Evolutionary conservation across 2,329 filamentous ascomycete genomes (phyloP).

Genomic region (Alternaria panax): DNA sequence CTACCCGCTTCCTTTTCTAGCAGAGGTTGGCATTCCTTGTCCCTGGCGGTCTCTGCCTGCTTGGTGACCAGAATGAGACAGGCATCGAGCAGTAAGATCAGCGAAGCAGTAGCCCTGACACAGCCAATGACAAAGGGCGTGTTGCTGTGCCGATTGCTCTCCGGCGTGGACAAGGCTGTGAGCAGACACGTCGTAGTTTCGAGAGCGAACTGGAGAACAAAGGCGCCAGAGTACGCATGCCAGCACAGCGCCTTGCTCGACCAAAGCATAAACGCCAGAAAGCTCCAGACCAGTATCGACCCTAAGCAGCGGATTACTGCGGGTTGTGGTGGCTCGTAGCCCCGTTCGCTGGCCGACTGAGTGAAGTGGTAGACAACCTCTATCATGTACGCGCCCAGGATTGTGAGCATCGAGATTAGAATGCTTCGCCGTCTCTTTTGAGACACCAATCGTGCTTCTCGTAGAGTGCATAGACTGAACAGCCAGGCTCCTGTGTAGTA

Average conservation of each 20-base stretch:
- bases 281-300: conserved; percentile 46
- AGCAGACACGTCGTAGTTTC: conserved; percentile 42
- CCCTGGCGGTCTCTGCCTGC: conserved; percentile 48
- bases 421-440: conserved; percentile 32
- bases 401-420: conserved; percentile 19
- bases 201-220: conserved; percentile 43
- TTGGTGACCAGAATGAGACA: conserved; percentile 39
- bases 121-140: conserved; percentile 34
- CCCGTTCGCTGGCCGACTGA: conserved; percentile 34
- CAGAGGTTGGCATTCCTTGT: conserved; percentile 67
- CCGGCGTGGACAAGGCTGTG: conserved; percentile 26
- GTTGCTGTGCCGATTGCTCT: conserved; percentile 23
- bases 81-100: conserved; percentile 37
- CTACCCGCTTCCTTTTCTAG: conserved; percentile 56
- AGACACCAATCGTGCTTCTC: conserved; percentile 37
- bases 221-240: conserved; percentile 47
- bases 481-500: conserved; percentile 39
- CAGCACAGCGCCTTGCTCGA: conserved; percentile 35
- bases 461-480: conserved; percentile 41
- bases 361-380: conserved; percentile 47
- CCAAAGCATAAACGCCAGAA: conserved; percentile 34
- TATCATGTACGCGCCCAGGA: conserved; percentile 36
- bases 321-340: conserved; percentile 43
- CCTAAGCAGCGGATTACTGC: conserved; percentile 45
- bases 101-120: conserved; percentile 30